Base-by-base conservation (phyloP, 1,284 basidiomycete species). In the Flammula alnicola region DNA sequence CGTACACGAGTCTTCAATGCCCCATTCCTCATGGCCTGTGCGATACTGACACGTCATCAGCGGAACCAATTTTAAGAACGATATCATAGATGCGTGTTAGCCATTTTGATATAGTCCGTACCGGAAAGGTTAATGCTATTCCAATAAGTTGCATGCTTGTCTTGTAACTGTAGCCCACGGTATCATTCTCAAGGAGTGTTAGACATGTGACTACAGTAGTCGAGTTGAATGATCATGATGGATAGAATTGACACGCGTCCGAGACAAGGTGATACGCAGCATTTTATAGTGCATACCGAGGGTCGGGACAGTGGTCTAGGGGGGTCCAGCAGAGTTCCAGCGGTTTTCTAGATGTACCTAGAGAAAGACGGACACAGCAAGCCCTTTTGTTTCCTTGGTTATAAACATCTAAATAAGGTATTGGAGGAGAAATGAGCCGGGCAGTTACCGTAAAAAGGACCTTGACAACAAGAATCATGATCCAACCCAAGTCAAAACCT, bases 401-500 rank as follows among this genome's bases (percentile, higher is more conserved):
- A 60, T 60, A 36, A 40, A 39, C 29, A 36, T 44, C n/a, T 47
- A 49, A 48, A 30, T n/a, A 23, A 27, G 32, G 41, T 33, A 22
- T 14, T 22, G 12, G 39, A 39, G 31, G 37, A n/a, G 26, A 33
- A 27, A 16, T n/a, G 40, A 37, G 14, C 31, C 51, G 43, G 39
- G 53, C 43, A 37, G 52, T 56, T 58, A 49, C 55, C 59, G 55
- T 32, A 45, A 45, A 39, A 48, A n/a, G n/a, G n/a, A 44, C 49
- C 67, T 63, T 70, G 63, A 63, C 67, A 64, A 71, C 69, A 62
- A 58, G 42, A 44, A 56, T 56, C 48, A 56, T 52, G 56, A 60
- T 60, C 51, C 51, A 54, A 52, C 7, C 37, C 46, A 53, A 53
- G 54, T 50, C 44, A 52, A 46, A 30, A 43, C 42, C 53, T 52